phyloP scores from a whole-genome alignment of 2,329 filamentous ascomycete genomes.

The Hortaea werneckii region DNA sequence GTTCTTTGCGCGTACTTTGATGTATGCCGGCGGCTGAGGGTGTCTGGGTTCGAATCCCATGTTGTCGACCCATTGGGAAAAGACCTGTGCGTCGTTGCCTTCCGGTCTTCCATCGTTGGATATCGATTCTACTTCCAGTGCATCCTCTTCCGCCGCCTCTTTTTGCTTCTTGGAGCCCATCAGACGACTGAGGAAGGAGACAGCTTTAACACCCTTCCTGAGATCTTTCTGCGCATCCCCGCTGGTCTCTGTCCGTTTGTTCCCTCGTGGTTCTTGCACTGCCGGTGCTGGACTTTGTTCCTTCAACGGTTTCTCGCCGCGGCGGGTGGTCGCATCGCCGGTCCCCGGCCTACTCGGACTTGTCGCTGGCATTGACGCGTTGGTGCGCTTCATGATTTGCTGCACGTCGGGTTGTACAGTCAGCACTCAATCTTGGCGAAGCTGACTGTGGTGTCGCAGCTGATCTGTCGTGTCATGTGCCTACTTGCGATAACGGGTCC shows the following conservation, averaged over 20 bases:
- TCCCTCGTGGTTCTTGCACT: slow-evolving; percentile 1
- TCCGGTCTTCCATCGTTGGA: slow-evolving; percentile 65
- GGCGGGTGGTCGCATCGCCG: not conserved
- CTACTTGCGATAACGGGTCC: slow-evolving; percentile 60
- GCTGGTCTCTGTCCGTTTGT: not conserved
- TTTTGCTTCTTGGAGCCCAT: slow-evolving; percentile 68
- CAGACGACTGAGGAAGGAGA: slow-evolving; percentile 84
- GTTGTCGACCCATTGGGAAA: slow-evolving; percentile 63
- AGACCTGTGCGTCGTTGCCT: slow-evolving; percentile 72
- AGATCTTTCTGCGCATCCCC: slow-evolving; percentile 34
- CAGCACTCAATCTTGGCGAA: slow-evolving; percentile 8
- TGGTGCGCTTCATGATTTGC: slow-evolving; percentile 55
- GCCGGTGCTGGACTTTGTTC: slow-evolving; percentile 5
- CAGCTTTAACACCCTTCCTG: slow-evolving; percentile 67
- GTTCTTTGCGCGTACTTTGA: slow-evolving; percentile 70
- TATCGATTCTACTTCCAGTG: slow-evolving; percentile 35
- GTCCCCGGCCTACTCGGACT: slow-evolving; percentile 1
- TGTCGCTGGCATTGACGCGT: slow-evolving; percentile 39
- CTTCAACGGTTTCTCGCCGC: not conserved
- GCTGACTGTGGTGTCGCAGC: not conserved
- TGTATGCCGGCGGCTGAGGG: slow-evolving; percentile 83
- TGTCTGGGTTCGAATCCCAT: slow-evolving; percentile 73
- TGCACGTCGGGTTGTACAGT: slow-evolving; percentile 14
- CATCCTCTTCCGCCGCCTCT: slow-evolving; percentile 31
- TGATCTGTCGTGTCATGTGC: slow-evolving; percentile 6